phyloP scores from a whole-genome alignment of 345 rosid species.

The Hypericum androsaemum region DNA sequence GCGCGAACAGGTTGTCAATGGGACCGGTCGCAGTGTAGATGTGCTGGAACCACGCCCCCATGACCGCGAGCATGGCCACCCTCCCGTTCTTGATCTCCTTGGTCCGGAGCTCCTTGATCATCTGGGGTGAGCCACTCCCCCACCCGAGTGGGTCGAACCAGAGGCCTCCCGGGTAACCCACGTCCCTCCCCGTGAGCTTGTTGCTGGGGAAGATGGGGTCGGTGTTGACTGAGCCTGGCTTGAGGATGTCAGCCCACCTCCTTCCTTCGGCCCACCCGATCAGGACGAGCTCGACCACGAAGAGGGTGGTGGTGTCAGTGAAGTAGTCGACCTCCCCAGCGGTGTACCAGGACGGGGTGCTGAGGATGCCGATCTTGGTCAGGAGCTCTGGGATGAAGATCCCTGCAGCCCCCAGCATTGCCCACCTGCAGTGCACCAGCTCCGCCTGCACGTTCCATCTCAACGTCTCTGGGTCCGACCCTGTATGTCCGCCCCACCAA shows the following conservation, averaged over 20 bases:
- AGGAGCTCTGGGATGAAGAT: slow-evolving; percentile 92
- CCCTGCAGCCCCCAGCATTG: slow-evolving; percentile 94
- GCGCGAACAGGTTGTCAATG: slow-evolving; percentile 90
- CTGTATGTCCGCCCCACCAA: no score
- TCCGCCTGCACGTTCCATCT: slow-evolving; percentile 89
- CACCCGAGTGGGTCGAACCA: slow-evolving; percentile 99
- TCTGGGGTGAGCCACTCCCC: slow-evolving; percentile 75
- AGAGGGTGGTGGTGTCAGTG: slow-evolving; percentile 84
- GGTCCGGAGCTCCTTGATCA: slow-evolving; percentile 78
- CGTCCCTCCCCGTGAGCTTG: slow-evolving; percentile 91
- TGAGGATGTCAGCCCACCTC: slow-evolving; percentile 91
- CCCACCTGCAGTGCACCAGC: slow-evolving; percentile 92
- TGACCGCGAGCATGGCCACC: slow-evolving; percentile 94
- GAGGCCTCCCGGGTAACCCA: slow-evolving; percentile 94
- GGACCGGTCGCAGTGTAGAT: slow-evolving; percentile 96
- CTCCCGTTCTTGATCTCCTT: slow-evolving; percentile 97
- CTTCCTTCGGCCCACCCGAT: slow-evolving; percentile 98
- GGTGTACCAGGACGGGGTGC: slow-evolving; percentile 92
- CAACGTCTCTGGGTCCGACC: slow-evolving; percentile 83
- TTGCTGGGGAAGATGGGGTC: slow-evolving; percentile 96
- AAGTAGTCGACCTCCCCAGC: slow-evolving; percentile 80
- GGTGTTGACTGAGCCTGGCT: slow-evolving; percentile 92
- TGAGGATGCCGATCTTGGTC: slow-evolving; percentile 75
- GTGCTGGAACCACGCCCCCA: slow-evolving; percentile 99
- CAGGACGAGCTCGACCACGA: slow-evolving; percentile 64